Base-by-base conservation (phyloP, 345 rosid species). In the Hevea brasiliensis region DNA sequence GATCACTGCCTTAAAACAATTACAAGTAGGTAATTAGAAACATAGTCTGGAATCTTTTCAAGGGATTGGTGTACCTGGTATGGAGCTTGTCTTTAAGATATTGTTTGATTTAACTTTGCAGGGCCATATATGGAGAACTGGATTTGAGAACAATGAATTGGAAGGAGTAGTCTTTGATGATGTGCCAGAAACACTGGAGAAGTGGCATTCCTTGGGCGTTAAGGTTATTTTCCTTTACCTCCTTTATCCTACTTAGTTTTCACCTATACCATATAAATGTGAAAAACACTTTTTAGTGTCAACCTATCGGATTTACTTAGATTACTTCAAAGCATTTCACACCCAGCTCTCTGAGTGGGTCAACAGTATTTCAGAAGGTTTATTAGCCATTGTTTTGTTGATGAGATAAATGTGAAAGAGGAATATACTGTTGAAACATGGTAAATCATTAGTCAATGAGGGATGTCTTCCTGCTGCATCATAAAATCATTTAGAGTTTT, bases 71-170 rank as follows among this genome's bases (percentile, higher is more conserved):
- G 67, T 65, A 29, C 27, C 47, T 60, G 32, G 14, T 41, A 2
- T 61, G 20, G 32, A 74, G 40, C 45, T 54, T 64, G 15, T 61
- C 29, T 48, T 48, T 47, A 35, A 70, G 27, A 72, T 47, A 23
- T 61, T 73, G 27, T 73, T 74, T 66, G 61, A 24, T 41, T 57
- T 64, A 35, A 45, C 35, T 37, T 27, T 72, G 73, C 85, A 96
- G 99, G 99, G 99, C 76, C 98, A 96, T 85, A 85, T 96, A 78
- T 96, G 99, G 99, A 85, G 76, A 79, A 96, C 99, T 0, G 99
- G 99, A 21, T 96, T 84, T 56, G 79, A 84, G 68, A 86, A 82
- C 67, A 83, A 85, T 68, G 99, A 96, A 77, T 77, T 96, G 79
- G 81, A 89, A 75, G 92, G 93, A 65, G 86, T 87, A 21, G 90